Conservation (phyloP, 2,329 filamentous ascomycete species). For the Pseudopyricularia javanii region DNA sequence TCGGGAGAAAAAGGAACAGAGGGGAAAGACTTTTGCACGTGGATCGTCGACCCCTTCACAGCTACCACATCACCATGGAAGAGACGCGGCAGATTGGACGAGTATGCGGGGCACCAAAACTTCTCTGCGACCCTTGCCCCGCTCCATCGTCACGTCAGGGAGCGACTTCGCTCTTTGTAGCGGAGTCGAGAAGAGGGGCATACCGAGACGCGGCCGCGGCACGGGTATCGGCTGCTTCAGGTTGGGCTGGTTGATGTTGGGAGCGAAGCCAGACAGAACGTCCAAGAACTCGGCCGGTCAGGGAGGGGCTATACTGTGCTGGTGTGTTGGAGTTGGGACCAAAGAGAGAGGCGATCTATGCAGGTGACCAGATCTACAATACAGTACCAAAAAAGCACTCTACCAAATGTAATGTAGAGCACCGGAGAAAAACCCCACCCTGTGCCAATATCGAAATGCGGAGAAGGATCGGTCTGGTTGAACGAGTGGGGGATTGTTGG, state of each 20-base stretch:
- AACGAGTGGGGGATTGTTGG: too few relatives aligned
- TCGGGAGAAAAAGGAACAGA: not conserved
- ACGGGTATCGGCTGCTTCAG: not conserved
- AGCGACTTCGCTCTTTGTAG: not conserved
- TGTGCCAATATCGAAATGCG: not conserved
- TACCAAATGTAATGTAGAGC: not conserved
- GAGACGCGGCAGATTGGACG: not conserved
- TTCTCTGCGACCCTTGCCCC: not conserved
- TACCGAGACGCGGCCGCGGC: not conserved
- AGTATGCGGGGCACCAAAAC: not conserved
- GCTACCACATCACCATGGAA: not conserved
- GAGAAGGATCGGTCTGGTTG: not conserved
- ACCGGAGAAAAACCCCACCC: not conserved
- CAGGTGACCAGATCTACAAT: too few relatives aligned
- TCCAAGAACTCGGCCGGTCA: too few relatives aligned
- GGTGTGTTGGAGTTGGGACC: too few relatives aligned
- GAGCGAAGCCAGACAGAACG: not conserved
- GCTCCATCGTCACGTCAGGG: not conserved
- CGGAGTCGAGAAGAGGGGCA: not conserved
- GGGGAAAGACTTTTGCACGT: not conserved
- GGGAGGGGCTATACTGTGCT: too few relatives aligned
- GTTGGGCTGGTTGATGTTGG: not conserved
- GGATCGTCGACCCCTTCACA: not conserved
- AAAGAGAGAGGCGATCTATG: too few relatives aligned
- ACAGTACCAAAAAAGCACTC: too few relatives aligned